Evolutionary conservation across 768 basidiomycete species (phyloP).

Genomic region (Amanita thiersii): DNA sequence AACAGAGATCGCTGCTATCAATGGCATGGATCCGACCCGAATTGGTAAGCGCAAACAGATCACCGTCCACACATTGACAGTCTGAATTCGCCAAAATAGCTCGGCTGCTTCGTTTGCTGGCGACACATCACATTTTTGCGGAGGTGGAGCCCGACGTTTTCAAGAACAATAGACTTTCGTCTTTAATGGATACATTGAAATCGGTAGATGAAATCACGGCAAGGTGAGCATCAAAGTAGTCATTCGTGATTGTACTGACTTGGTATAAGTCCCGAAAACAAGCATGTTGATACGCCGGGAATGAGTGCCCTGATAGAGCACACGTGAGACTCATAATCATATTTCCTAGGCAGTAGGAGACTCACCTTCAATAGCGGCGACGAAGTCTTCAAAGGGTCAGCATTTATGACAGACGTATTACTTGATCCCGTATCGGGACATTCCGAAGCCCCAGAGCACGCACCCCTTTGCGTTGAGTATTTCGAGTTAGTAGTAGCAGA

Average conservation of each 20-base stretch:
- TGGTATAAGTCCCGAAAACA: constrained; percentile 15
- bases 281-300: constrained; percentile 19
- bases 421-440: constrained; percentile 14
- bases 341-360: background rate
- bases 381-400: constrained; percentile 17
- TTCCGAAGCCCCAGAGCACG: constrained; percentile 13
- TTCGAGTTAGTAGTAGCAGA: too few relatives aligned
- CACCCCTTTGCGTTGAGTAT: too few relatives aligned
- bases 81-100: constrained; percentile 7
- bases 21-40: constrained; percentile 22
- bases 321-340: constrained; percentile 11
- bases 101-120: constrained; percentile 16
- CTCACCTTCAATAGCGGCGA: constrained; percentile 13
- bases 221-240: background rate
- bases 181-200: constrained; percentile 10
- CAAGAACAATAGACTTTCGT: constrained; percentile 17
- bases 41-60: constrained; percentile 19
- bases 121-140: constrained; percentile 17
- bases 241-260: background rate
- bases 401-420: constrained; percentile 20
- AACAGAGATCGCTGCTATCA: constrained; percentile 26
- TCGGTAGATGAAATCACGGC: background rate
- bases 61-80: background rate
- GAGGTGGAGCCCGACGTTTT: constrained; percentile 19
- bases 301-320: constrained; percentile 18